Conservation (phyloP, 768 basidiomycete species). For the Auricularia heimuer region DNA sequence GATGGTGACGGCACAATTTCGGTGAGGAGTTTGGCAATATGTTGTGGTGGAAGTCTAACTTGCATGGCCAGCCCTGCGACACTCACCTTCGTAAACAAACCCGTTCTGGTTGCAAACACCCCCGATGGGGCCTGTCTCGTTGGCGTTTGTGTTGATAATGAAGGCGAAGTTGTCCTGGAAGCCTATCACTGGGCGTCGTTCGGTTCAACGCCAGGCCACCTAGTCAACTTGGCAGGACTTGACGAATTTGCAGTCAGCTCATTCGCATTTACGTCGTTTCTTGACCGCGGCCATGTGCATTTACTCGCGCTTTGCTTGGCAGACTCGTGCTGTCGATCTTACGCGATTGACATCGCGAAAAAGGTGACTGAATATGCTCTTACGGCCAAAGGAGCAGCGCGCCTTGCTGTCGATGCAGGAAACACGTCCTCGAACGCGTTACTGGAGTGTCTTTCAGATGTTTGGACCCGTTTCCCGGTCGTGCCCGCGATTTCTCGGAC, state of each 20-base stretch:
- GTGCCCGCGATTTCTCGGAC: conserved; percentile 40
- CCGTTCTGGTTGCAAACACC: conserved; percentile 32
- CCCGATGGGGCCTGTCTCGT: conserved; percentile 49
- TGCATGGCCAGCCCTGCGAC: conserved; percentile 31
- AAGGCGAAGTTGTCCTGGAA: conserved; percentile 15
- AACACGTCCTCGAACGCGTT: conserved; percentile 28
- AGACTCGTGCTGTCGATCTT: conserved; percentile 27
- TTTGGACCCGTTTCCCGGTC: conserved; percentile 55
- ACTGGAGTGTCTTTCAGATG: conserved; percentile 44
- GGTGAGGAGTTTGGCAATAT: conserved; percentile 24
- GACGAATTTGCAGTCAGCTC: conserved; percentile 10
- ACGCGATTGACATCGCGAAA: conserved; percentile 42
- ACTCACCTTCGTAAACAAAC: conserved; percentile 27
- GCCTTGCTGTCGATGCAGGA: not conserved
- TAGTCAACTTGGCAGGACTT: conserved; percentile 23
- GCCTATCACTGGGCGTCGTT: conserved; percentile 51
- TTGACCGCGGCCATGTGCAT: conserved; percentile 32
- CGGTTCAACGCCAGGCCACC: conserved; percentile 38
- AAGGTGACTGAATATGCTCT: conserved; percentile 49
- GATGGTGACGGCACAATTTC: conserved; percentile 40
- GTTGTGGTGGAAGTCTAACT: too few species aligned
- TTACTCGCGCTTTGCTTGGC: conserved; percentile 30
- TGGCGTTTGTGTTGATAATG: conserved; percentile 18
- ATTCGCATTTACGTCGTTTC: conserved; percentile 35
- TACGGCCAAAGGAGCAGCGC: conserved; percentile 28